phyloP scores from a whole-genome alignment of 1,139 yeast species.

The Fermentozyma sake region DNA sequence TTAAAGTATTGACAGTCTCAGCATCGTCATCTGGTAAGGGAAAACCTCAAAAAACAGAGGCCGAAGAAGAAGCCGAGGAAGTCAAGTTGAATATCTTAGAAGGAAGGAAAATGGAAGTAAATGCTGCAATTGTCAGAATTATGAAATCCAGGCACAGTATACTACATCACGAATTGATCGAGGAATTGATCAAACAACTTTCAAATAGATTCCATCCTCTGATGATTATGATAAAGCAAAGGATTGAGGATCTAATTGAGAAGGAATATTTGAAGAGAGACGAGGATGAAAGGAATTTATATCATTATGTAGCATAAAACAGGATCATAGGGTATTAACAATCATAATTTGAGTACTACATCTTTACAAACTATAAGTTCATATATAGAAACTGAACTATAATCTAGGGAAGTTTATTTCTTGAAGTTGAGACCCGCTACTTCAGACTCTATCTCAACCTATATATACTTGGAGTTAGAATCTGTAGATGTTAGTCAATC shows the following conservation, averaged over 20 bases:
- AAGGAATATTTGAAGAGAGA: conserved; percentile 81
- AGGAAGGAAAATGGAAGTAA: conserved; percentile 59
- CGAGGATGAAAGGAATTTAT: conserved; percentile 53
- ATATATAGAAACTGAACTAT: neutral
- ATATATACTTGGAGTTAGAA: no score
- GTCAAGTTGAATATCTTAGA: conserved; percentile 30
- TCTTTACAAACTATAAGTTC: neutral
- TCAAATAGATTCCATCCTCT: conserved; percentile 65
- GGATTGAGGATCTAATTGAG: conserved; percentile 78
- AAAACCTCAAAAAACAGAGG: conserved; percentile 34
- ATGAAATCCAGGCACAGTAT: conserved; percentile 73
- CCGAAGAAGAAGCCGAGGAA: conserved; percentile 35
- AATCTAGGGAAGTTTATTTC: conserved; percentile 1
- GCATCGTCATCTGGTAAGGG: conserved; percentile 17
- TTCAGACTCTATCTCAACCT: no score
- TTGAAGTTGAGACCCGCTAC: no score
- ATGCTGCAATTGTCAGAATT: conserved; percentile 85
- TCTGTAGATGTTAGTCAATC: no score
- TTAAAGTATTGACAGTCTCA: conserved; percentile 73
- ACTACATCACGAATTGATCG: conserved; percentile 61
- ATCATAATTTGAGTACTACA: neutral
- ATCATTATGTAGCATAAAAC: conserved; percentile 65
- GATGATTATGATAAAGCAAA: conserved; percentile 62
- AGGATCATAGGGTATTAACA: neutral
- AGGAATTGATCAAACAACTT: conserved; percentile 62